phyloP scores from a whole-genome alignment of 2,329 filamentous ascomycete species.

The Diaporthe longicolla region DNA sequence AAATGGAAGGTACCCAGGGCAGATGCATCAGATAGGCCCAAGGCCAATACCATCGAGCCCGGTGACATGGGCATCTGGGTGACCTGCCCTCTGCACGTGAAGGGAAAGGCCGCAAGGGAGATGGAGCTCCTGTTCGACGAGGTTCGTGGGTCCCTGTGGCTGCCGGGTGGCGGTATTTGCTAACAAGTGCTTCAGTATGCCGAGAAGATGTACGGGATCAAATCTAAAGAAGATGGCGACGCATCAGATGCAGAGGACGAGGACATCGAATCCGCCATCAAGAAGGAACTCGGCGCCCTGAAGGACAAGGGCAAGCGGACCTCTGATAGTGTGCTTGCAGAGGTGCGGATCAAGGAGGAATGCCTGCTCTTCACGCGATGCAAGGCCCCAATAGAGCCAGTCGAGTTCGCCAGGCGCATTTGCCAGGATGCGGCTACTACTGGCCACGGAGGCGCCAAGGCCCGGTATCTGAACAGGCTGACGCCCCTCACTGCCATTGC shows the following conservation, averaged over 20 bases:
- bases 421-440: slow-evolving; percentile 60
- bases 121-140: slow-evolving; percentile 76
- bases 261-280: slow-evolving; percentile 82
- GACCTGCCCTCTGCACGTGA: slow-evolving; percentile 80
- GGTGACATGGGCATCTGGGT: slow-evolving; percentile 84
- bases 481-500: slow-evolving; percentile 67
- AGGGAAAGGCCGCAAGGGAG: slow-evolving; percentile 78
- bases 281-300: slow-evolving; percentile 78
- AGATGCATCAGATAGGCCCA: slow-evolving; percentile 58
- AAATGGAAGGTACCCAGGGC: slow-evolving; percentile 74
- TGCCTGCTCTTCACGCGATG: slow-evolving; percentile 76
- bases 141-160: slow-evolving; percentile 58
- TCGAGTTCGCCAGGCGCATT: slow-evolving; percentile 67
- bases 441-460: slow-evolving; percentile 52
- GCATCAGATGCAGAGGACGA: slow-evolving; percentile 60
- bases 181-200: slow-evolving; percentile 68
- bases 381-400: slow-evolving; percentile 67
- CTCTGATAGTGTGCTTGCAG: slow-evolving; percentile 64
- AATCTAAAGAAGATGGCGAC: slow-evolving; percentile 54
- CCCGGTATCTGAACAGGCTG: slow-evolving; percentile 70
- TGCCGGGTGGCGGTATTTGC: slow-evolving; percentile 25
- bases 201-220: slow-evolving; percentile 70
- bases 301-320: slow-evolving; percentile 59
- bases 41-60: slow-evolving; percentile 68
- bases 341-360: slow-evolving; percentile 69